Base-by-base conservation (phyloP, 2,329 filamentous ascomycete species). In the Pestalotiopsis sp. region DNA sequence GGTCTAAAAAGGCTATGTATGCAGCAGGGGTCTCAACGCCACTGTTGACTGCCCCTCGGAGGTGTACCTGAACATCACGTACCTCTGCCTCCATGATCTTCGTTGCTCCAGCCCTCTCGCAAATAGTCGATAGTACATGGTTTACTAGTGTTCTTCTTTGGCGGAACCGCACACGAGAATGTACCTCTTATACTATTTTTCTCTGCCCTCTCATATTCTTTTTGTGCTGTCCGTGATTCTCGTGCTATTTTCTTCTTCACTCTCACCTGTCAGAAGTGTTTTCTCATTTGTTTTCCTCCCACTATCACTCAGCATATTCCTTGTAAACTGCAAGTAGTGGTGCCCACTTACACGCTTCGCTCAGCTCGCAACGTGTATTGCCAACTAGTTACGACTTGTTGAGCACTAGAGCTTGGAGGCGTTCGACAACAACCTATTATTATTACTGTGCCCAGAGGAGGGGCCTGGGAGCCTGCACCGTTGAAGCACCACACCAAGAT, bases 1-100 rank as follows among this genome's bases (percentile, higher is more conserved):
- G 72, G 74, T 72, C 74, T 73, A 71, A 72, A 73, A 35, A 35
- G 30, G 73, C 71, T 70, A 69, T 70, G 67, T 35, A 74, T 17
- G 17, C 4, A 20, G 74, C 78, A 76, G 74, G 72, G 76, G 72
- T 71, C 63, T 66, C 73, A 72, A 76, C 78, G 79, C 78, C 78
- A 80, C 77, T 74, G 70, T 68, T 35, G 30, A 35, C 30, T 35
- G 30, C 60, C 61, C 67, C 44, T 71, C 71, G 73, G 70, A 68
- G 69, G 66, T 68, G 68, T 70, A 71, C 68, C 70, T 71, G 67
- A 60, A 68, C 64, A 68, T 64, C 64, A 72, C 60, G 73, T 72
- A 74, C 72, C 71, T 57, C 71, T 52, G 44, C 17, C 44, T 52
- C 17, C 17, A 52, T 52, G 20, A 60, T 66, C 70, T 71, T 72